phyloP scores from a whole-genome alignment of 257 asterid genomes.

The Solanum corneliomulleri region DNA sequence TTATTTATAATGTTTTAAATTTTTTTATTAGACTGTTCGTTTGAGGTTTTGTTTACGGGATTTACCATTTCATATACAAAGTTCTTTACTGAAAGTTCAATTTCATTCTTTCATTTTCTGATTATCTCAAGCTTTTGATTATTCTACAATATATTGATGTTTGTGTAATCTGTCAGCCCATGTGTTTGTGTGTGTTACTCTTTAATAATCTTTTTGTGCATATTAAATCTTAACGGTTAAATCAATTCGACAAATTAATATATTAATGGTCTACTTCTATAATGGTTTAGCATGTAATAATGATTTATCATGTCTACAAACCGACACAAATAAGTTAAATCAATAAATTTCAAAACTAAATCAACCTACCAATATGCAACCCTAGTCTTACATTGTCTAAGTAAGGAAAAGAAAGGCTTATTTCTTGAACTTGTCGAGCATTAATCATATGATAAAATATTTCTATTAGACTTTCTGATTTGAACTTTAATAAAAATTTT shows the following conservation, averaged over 20 bases:
- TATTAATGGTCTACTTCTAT: neutral
- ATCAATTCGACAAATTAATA: too few species aligned
- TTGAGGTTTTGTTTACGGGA: too few species aligned
- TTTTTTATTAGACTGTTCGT: too few species aligned
- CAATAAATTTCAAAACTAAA: too few species aligned
- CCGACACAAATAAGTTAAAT: too few species aligned
- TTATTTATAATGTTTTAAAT: neutral
- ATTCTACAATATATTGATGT: neutral
- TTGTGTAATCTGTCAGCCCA: neutral
- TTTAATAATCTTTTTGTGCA: too few species aligned
- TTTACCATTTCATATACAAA: too few species aligned
- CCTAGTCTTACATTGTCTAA: neutral
- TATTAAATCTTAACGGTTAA: neutral
- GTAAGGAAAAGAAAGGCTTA: neutral
- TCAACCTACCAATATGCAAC: neutral
- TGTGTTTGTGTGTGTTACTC: too few species aligned
- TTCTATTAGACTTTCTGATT: neutral
- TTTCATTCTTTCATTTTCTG: neutral
- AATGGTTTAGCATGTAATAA: neutral
- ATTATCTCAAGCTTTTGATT: neutral
- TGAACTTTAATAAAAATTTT: neutral
- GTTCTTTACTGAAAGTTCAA: neutral
- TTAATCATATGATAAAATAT: neutral
- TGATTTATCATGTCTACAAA: neutral
- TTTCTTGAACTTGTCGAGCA: neutral